Evolutionary conservation across 352 stramenopile species (phyloP), one percentile per base, ranked within the genome.

Genomic region (Phytophthora fragariae): DNA sequence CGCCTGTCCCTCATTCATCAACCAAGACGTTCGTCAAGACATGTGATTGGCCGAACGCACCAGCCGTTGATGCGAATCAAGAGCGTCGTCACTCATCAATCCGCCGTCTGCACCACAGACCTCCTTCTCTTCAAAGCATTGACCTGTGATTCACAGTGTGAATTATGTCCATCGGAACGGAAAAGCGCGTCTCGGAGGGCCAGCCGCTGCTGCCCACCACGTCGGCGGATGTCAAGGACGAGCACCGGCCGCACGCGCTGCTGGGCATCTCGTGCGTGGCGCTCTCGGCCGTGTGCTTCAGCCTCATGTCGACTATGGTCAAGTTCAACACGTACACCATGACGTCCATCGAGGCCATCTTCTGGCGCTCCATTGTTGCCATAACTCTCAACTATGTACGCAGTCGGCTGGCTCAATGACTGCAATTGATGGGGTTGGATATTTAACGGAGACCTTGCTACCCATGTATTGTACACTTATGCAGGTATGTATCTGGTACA

Each of bases 331-430:
- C 85, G 47, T 90, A 80, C 76, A 82, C 69, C 41, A 92, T 94
- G 84, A 88, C 85, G n/a, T 90, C 89, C 8, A 86, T 94, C 57
- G 89, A 94, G 57, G 84, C 82, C 54, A 83, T 95, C 65, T 92
- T 95, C 72, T 95, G 86, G 88, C 85, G 86, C 41, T 92, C 85
- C 4, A 55, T 82, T 39, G 79, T 89, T 15, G 81, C 79, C 21
- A 78, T 90, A 39, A 0, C 63, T 6, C 79, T 91, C 56, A 95
- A 93, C 65, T 91, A 88, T 57, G 88, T 94, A 68, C 50, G 83
- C 73, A 58, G 12, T 60, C 19, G 33, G 31, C 14, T 8, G 39
- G 14, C 7, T 31, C 39, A 50, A 12, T 46, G 39, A 15, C 39
- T 46, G 7, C 39, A n/a, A 27, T 31, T 61, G 53, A 11, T 65